These are phyloP conservation scores for Albifimbria verrucaria DNA, from an alignment of 2,329 filamentous ascomycete genomes.

Conservation along the genomic window DNA sequence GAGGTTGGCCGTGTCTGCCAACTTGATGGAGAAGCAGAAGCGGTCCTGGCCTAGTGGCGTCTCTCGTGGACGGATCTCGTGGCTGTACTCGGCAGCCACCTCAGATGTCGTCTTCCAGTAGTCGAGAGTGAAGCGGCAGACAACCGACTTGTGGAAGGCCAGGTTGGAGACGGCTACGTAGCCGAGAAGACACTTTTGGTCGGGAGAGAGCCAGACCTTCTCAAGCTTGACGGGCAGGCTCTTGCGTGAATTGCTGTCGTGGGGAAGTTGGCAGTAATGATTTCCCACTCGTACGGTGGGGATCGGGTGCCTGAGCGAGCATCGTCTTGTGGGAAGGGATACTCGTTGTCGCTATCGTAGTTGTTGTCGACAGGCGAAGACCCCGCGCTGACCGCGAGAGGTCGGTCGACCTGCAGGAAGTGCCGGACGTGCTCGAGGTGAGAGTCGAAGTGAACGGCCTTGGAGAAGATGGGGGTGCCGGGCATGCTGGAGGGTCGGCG, in stretches of 20 bases:
- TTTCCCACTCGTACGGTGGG: constrained; percentile 78
- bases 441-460: constrained; percentile 97
- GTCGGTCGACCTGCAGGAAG: constrained; percentile 89
- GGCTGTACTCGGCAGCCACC: constrained; percentile 81
- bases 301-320: constrained; percentile 31
- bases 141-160: constrained; percentile 82
- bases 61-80: constrained; percentile 69
- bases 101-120: constrained; percentile 99
- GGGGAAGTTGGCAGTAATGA: constrained; percentile 78
- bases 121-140: constrained; percentile 93
- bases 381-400: constrained; percentile 91
- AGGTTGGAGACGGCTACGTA: constrained; percentile 83
- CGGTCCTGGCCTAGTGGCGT: constrained; percentile 70
- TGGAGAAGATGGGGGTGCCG: constrained; percentile 91
- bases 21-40: constrained; percentile 91
- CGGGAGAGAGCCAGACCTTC: constrained; percentile 78
- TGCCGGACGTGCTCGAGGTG: constrained; percentile 95
- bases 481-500: constrained; percentile 94
- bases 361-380: constrained; percentile 84
- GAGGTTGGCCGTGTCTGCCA: constrained; percentile 86
- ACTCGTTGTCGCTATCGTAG: constrained; percentile 84
- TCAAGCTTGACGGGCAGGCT: constrained; percentile 74
- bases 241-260: constrained; percentile 49
- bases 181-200: constrained; percentile 84
- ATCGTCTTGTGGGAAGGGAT: constrained; percentile 67